Conservation (phyloP, 1,284 basidiomycete species). For the Ustilago curta region DNA sequence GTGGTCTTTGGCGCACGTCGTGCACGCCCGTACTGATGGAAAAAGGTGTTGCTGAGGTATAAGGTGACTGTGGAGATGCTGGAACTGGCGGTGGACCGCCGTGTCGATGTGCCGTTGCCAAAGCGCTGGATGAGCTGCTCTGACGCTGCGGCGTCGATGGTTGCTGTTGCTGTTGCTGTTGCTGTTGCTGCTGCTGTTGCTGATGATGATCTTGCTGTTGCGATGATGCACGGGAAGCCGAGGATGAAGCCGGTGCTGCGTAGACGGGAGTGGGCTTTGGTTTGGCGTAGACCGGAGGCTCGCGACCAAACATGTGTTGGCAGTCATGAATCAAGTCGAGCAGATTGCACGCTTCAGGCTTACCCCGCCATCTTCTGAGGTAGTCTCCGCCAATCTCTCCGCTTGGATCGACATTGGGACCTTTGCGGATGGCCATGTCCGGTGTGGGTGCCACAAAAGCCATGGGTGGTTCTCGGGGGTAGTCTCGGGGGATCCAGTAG, state of each 20-base stretch:
- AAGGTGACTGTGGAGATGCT: conserved; percentile 30
- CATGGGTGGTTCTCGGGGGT: conserved; percentile 78
- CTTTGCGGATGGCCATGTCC: conserved; percentile 87
- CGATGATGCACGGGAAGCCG: neutral
- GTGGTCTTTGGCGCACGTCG: conserved; percentile 32
- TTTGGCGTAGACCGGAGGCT: conserved; percentile 91
- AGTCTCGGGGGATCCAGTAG: conserved; percentile 75
- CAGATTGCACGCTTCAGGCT: conserved; percentile 86
- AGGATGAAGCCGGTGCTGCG: conserved; percentile 22
- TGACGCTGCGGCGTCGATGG: conserved; percentile 43
- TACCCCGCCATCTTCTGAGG: conserved; percentile 80
- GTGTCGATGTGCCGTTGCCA: conserved; percentile 6
- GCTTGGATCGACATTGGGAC: conserved; percentile 82
- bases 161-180: conserved; percentile 44
- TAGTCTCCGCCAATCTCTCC: conserved; percentile 81
- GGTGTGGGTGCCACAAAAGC: conserved; percentile 94
- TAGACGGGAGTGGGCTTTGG: conserved; percentile 71
- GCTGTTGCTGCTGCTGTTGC: neutral
- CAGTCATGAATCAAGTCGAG: conserved; percentile 78
- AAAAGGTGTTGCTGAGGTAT: conserved; percentile 6
- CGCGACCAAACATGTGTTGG: conserved; percentile 82
- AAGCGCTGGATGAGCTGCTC: conserved; percentile 9
- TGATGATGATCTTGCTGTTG: conserved; percentile 28
- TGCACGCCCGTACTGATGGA: conserved; percentile 3
- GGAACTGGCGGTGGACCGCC: conserved; percentile 29